Conservation (phyloP, 2,329 filamentous ascomycete genomes). For the Penicillium sp. region DNA sequence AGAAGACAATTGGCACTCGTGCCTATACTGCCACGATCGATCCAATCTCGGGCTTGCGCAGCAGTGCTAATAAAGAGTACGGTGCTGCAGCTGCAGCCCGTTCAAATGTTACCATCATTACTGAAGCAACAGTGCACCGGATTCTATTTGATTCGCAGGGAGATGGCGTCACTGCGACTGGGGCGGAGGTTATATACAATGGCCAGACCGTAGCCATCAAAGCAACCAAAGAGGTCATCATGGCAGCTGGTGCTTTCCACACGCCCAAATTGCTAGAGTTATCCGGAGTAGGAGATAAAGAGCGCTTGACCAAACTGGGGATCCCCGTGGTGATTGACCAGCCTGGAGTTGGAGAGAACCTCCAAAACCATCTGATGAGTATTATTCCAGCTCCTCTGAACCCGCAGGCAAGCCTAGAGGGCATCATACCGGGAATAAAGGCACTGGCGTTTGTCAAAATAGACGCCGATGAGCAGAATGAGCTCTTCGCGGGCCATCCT, state of each 20-base stretch:
- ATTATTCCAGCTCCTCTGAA: constrained; percentile 10
- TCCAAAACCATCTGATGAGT: constrained; percentile 29
- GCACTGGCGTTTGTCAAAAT: constrained; percentile 5
- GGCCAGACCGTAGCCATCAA: background rate
- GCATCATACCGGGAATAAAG: constrained; percentile 8
- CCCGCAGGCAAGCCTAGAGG: background rate
- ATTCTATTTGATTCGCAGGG: constrained; percentile 7
- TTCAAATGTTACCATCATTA: constrained; percentile 14
- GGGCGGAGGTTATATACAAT: constrained; percentile 2
- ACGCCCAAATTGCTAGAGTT: constrained; percentile 47
- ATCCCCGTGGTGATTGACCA: constrained; percentile 45
- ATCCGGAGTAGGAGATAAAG: constrained; percentile 47
- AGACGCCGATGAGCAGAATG: constrained; percentile 2
- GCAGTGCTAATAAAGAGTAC: constrained; percentile 15
- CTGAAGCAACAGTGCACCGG: constrained; percentile 7
- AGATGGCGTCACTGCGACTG: background rate
- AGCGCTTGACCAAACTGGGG: constrained; percentile 34
- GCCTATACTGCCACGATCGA: constrained; percentile 14
- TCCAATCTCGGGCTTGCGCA: constrained; percentile 12
- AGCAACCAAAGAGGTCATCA: constrained; percentile 38
- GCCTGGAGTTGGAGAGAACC: constrained; percentile 47
- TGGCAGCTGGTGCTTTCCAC: constrained; percentile 43
- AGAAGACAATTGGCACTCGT: constrained; percentile 9
- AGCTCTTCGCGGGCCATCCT: background rate
- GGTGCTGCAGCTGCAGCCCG: constrained; percentile 1